Evolutionary conservation across 352 stramenopile genomes (phyloP), one percentile per base, ranked within the genome.

Genomic region (Phytophthora pseudosyringae): DNA sequence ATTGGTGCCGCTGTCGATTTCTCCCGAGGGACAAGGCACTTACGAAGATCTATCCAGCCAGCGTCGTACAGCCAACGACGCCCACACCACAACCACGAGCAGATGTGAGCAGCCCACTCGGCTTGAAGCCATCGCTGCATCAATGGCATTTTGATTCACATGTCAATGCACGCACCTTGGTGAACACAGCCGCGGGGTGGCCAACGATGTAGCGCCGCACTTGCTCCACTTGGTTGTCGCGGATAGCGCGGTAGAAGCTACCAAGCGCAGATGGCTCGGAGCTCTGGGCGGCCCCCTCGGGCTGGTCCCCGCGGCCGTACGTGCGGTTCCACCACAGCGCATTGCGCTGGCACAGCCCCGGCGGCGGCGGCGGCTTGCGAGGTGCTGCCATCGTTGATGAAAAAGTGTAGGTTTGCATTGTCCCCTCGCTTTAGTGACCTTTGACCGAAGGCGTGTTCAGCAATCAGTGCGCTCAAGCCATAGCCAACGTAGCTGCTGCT

Each of bases 231-330:
- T 59, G 44, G 43, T 81, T 85, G 31, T 73, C 65, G 11, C 68
- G 71, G 45, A 87, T 84, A 29, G 71, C 64, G 10, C 75, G 35
- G 8, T 69, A 83, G 26, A 85, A 70, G 21, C 7, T 43, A 36
- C 53, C 48, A 33, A 59, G 15, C 12, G 12, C 21, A 43, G 40
- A 61, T 44, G 43, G 33, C 11, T 39, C 28, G 12, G n/a, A 12
- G 39, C n/a, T 11, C 44, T 52, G 15, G 32, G n/a, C 29, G 36
- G 39, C 21, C 4, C 28, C 9, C 2, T 35, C 25, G 18, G 16
- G 13, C 12, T 43, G 21, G 21, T 40, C 36, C 4, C 15, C 35
- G 12, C 41, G 5, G 18, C 45, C 40, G 51, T 69, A 69, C 9
- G 28, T 64, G 29, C 40, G 53, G 26, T 31, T 76, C 69, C 72